phyloP scores from a whole-genome alignment of 73 alveolate species.

The Stentor roeselii region DNA sequence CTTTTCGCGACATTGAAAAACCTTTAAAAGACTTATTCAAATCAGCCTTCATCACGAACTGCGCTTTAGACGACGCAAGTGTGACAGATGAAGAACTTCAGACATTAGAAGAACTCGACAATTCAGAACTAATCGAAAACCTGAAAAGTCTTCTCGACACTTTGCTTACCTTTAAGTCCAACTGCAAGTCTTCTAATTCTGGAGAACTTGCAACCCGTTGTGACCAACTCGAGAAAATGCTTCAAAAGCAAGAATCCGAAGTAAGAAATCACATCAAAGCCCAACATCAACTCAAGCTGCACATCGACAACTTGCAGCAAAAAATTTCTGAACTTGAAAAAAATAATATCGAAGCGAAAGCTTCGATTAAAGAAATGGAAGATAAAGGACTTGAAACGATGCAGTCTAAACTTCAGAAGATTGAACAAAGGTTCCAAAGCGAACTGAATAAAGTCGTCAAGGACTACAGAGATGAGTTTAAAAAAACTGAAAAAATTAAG shows the following conservation, averaged over 20 bases:
- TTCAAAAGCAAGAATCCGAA: slow-evolving; percentile 39
- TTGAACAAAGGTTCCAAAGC: too few relatives aligned
- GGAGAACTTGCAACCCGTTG: background rate
- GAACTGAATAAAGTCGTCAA: too few relatives aligned
- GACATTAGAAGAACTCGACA: background rate
- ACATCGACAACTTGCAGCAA: slow-evolving; percentile 34
- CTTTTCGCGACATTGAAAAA: too few relatives aligned
- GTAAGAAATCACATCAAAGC: slow-evolving; percentile 31
- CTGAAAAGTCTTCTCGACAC: background rate
- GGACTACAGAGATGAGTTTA: too few relatives aligned
- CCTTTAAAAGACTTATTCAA: background rate
- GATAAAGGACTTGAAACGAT: too few relatives aligned
- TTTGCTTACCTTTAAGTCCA: background rate
- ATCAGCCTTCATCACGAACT: background rate
- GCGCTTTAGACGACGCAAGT: background rate
- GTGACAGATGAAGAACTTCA: background rate
- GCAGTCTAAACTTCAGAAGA: too few relatives aligned
- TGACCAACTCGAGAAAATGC: slow-evolving; percentile 22
- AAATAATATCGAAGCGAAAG: too few relatives aligned
- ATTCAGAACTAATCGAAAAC: background rate
- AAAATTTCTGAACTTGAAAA: slow-evolving; percentile 41
- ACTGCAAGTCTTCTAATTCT: background rate
- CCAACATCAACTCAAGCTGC: slow-evolving; percentile 38
- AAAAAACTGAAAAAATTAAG: too few relatives aligned
- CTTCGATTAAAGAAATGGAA: too few relatives aligned